Percentiles rank a stretch among this genome's conserved stretches.
Conservation (phyloP, 2,329 filamentous ascomycete genomes). For the Colletotrichum trifolii region DNA sequence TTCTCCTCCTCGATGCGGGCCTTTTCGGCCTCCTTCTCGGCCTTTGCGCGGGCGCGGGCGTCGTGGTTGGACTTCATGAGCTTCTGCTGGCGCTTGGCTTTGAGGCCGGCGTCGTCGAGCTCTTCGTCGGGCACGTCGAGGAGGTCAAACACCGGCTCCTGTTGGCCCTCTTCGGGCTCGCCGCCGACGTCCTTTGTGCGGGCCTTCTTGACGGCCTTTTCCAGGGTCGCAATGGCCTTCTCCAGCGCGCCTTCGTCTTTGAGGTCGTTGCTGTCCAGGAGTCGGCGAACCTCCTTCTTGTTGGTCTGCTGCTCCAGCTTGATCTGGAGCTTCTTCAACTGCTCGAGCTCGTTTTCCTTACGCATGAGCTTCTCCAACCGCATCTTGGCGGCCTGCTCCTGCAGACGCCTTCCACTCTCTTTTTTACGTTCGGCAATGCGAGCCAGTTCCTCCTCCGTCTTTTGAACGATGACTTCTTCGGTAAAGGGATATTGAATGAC, state of each 20-base stretch:
- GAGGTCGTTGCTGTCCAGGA: slow-evolving; percentile 90
- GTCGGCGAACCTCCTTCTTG: slow-evolving; percentile 89
- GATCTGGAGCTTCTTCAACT: slow-evolving; percentile 85
- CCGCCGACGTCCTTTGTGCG: slow-evolving; percentile 93
- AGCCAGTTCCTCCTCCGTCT: slow-evolving; percentile 93
- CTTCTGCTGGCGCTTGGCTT: slow-evolving; percentile 91
- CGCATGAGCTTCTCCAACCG: slow-evolving; percentile 92
- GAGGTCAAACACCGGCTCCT: slow-evolving; percentile 86
- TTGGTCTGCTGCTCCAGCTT: slow-evolving; percentile 75
- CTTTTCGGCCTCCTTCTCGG: slow-evolving; percentile 94
- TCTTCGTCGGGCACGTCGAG: slow-evolving; percentile 92
- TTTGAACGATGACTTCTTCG: slow-evolving; percentile 89
- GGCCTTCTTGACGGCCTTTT: slow-evolving; percentile 88
- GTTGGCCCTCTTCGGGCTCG: slow-evolving; percentile 81
- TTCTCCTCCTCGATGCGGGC: slow-evolving; percentile 85
- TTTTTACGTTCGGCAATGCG: slow-evolving; percentile 93
- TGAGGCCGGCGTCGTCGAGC: slow-evolving; percentile 89
- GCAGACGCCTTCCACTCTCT: slow-evolving; percentile 88
- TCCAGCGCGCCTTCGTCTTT: slow-evolving; percentile 91
- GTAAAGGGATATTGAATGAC: slow-evolving; percentile 94
- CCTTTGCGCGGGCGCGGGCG: slow-evolving; percentile 91
- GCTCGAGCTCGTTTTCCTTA: slow-evolving; percentile 95
- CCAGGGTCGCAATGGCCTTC: slow-evolving; percentile 86
- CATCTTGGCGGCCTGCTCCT: slow-evolving; percentile 98
- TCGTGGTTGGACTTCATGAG: slow-evolving; percentile 96